phyloP scores from a whole-genome alignment of 2,329 filamentous ascomycete species.

The Cercospora sp. region DNA sequence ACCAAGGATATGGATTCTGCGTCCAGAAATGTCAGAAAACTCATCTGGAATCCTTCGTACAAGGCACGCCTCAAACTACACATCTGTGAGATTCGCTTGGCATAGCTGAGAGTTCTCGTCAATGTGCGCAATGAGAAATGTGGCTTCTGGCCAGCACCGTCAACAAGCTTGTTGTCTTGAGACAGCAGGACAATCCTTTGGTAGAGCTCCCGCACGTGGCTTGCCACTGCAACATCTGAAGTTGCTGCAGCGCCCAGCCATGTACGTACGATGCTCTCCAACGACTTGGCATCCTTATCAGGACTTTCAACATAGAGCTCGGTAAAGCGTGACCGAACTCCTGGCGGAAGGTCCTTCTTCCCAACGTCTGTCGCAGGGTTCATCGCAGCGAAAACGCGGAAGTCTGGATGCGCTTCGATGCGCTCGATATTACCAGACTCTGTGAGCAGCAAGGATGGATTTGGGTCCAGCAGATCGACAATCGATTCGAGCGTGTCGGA shows the following conservation, averaged over 20 bases:
- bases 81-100: slow-evolving; percentile 75
- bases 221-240: slow-evolving; percentile 70
- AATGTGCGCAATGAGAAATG: slow-evolving; percentile 96
- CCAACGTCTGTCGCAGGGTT: slow-evolving; percentile 97
- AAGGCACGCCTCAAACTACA: slow-evolving; percentile 84
- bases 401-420: slow-evolving; percentile 84
- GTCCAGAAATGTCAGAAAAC: slow-evolving; percentile 87
- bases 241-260: slow-evolving; percentile 72
- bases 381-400: slow-evolving; percentile 97
- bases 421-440: slow-evolving; percentile 93
- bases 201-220: slow-evolving; percentile 84
- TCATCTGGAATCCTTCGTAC: slow-evolving; percentile 97
- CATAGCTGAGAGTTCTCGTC: slow-evolving; percentile 85
- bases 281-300: slow-evolving; percentile 80
- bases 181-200: slow-evolving; percentile 81
- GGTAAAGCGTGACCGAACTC: slow-evolving; percentile 87
- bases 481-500: slow-evolving; percentile 94
- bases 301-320: slow-evolving; percentile 93
- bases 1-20: slow-evolving; percentile 77
- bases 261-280: slow-evolving; percentile 82
- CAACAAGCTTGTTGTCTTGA: slow-evolving; percentile 80
- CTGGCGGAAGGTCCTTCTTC: slow-evolving; percentile 87
- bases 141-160: slow-evolving; percentile 91
- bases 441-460: slow-evolving; percentile 81
- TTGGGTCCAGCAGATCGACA: slow-evolving; percentile 76